Percentiles rank a stretch among this genome's conserved stretches.
Conservation (phyloP, 2,329 filamentous ascomycete species). For the Allantophomopsis cytisporea region DNA sequence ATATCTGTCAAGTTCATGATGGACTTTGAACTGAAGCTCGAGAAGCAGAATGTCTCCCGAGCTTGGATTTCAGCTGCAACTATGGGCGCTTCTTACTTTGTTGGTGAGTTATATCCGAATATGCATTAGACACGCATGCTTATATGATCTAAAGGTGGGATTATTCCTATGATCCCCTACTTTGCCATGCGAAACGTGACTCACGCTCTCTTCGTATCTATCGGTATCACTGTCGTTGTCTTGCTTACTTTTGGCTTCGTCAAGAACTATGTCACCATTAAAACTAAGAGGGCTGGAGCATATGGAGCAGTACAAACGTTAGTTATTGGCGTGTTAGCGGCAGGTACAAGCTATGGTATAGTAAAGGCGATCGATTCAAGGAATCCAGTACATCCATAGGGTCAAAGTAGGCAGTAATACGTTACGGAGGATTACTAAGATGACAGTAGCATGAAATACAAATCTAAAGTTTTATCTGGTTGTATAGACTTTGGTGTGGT, state of each 20-base stretch:
- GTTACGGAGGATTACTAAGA: no score
- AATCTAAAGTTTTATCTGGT: no score
- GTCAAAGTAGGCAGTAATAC: no score
- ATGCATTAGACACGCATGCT: not conserved
- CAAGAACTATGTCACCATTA: conserved; percentile 24
- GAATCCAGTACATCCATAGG: no score
- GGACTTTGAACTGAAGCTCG: conserved; percentile 27
- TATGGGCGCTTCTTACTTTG: conserved; percentile 19
- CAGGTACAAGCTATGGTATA: conserved; percentile 50
- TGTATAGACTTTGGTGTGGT: no score
- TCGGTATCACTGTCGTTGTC: conserved; percentile 33
- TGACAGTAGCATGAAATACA: no score
- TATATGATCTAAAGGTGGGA: conserved; percentile 16
- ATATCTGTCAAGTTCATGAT: conserved; percentile 27
- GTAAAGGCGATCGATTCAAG: conserved; percentile 42
- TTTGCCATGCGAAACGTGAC: conserved; percentile 26
- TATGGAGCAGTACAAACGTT: conserved; percentile 52
- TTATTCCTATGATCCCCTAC: conserved; percentile 36
- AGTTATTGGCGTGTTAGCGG: conserved; percentile 49
- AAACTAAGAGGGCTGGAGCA: conserved; percentile 36
- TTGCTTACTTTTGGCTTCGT: conserved; percentile 35
- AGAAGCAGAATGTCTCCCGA: conserved; percentile 16
- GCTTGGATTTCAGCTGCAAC: conserved; percentile 14
- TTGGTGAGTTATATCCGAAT: conserved; percentile 12
- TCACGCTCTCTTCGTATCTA: conserved; percentile 30